Conservation (phyloP, 1,139 yeast species). For the Saccharomyces hybrid region DNA sequence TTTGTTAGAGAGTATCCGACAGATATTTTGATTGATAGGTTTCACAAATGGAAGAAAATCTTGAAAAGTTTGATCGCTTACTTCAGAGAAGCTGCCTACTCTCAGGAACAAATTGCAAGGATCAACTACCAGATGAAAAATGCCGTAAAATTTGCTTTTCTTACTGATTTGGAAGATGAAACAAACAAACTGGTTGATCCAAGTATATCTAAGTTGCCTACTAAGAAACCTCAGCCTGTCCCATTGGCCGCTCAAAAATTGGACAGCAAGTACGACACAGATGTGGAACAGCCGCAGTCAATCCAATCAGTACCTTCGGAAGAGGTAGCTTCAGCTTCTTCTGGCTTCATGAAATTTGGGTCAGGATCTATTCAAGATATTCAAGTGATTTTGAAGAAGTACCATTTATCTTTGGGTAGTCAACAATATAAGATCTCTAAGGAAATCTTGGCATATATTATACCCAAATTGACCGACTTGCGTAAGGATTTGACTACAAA, state of each 20-base stretch:
- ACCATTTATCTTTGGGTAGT: conserved; percentile 37
- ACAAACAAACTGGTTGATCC: conserved; percentile 30
- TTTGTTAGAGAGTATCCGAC: conserved; percentile 32
- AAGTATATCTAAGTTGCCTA: conserved; percentile 11
- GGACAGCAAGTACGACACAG: not conserved
- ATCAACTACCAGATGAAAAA: conserved; percentile 52
- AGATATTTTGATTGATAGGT: conserved; percentile 38
- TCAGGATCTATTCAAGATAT: conserved; percentile 41
- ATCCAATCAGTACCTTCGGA: conserved; percentile 10
- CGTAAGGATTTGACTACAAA: conserved; percentile 41
- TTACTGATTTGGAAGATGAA: conserved; percentile 31
- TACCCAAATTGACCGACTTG: conserved; percentile 58
- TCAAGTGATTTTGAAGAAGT: conserved; percentile 39
- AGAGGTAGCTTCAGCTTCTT: conserved; percentile 28
- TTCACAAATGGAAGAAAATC: conserved; percentile 61
- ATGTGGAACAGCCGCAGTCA: not conserved
- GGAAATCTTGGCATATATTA: conserved; percentile 46
- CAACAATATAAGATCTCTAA: conserved; percentile 43
- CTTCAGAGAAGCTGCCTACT: conserved; percentile 51
- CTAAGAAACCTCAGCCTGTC: conserved; percentile 14
- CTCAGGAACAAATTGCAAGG: conserved; percentile 59
- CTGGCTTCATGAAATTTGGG: conserved; percentile 44
- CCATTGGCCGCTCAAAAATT: conserved; percentile 11
- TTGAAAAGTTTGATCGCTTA: conserved; percentile 53
- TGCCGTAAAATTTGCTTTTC: conserved; percentile 48